phyloP scores from a whole-genome alignment of 768 basidiomycete genomes.

The Pisolithus marmoratus region DNA sequence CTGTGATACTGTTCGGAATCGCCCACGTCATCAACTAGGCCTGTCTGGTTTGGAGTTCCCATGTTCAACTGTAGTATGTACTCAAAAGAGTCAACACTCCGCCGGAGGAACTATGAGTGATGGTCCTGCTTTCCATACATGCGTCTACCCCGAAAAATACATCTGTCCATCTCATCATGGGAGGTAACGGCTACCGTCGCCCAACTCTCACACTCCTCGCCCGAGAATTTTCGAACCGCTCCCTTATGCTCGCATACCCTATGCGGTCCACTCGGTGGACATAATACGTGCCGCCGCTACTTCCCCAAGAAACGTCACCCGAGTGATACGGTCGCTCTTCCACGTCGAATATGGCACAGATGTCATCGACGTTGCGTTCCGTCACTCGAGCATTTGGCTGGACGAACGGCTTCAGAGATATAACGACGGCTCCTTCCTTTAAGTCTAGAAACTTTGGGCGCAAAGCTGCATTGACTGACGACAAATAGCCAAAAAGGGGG shows the following conservation, averaged over 20 bases:
- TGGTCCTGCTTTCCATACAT: too few relatives aligned
- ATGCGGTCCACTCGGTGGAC: conserved; percentile 72
- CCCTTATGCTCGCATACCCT: conserved; percentile 57
- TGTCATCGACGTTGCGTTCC: conserved; percentile 80
- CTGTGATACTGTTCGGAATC: too few relatives aligned
- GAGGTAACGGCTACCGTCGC: conserved; percentile 13
- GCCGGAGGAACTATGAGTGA: too few relatives aligned
- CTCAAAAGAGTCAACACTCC: too few relatives aligned
- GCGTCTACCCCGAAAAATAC: too few relatives aligned
- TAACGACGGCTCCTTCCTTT: conserved; percentile 86
- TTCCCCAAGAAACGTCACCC: conserved; percentile 80
- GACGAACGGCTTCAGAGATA: conserved; percentile 85
- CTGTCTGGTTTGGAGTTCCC: too few relatives aligned
- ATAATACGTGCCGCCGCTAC: conserved; percentile 64
- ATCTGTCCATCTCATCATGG: too few relatives aligned
- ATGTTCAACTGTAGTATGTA: too few relatives aligned
- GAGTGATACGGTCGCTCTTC: conserved; percentile 60
- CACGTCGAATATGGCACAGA: conserved; percentile 78
- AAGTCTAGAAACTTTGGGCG: conserved; percentile 89
- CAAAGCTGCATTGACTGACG: conserved; percentile 78
- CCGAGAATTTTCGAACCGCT: conserved; percentile 48
- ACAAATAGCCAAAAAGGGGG: neutral
- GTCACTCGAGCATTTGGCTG: conserved; percentile 72
- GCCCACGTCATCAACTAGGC: too few relatives aligned
- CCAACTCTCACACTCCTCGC: conserved; percentile 21